phyloP scores from a whole-genome alignment of 1,284 basidiomycete species.

The Pyrrhoderma lamaoense region DNA sequence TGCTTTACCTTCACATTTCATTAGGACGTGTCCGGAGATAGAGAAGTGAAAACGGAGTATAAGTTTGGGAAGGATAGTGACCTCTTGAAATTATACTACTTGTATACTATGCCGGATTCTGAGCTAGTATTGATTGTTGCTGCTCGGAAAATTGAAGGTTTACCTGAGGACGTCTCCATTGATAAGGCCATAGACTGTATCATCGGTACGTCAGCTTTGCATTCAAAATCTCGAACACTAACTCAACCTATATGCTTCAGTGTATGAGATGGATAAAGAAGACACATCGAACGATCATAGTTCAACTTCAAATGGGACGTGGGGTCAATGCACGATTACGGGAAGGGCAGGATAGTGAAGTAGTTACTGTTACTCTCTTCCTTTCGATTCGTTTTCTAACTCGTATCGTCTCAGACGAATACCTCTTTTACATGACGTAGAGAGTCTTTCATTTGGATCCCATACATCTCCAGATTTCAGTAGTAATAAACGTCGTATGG shows the following conservation, averaged over 20 bases:
- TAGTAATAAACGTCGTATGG: background rate
- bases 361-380: background rate
- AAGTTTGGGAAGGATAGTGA: background rate
- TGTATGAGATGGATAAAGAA: background rate
- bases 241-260: no score
- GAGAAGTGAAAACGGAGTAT: background rate
- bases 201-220: slow-evolving; percentile 14
- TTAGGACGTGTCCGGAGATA: background rate
- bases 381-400: background rate
- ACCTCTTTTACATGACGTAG: slow-evolving; percentile 10
- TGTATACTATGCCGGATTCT: slow-evolving; percentile 13
- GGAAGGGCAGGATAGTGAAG: background rate
- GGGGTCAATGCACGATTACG: slow-evolving; percentile 1
- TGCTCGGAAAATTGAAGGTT: slow-evolving; percentile 5
- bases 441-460: slow-evolving; percentile 9
- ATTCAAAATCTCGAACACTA: no score
- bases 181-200: slow-evolving; percentile 13
- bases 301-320: background rate
- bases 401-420: slow-evolving; percentile 1
- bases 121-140: slow-evolving; percentile 9
- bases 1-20: background rate
- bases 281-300: background rate
- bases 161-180: slow-evolving; percentile 5
- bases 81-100: slow-evolving; percentile 1
- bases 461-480: background rate